These are phyloP conservation scores for Centrapalus pauciflorus DNA, from an alignment of 129 eudicot species.

Conservation along the genomic window DNA sequence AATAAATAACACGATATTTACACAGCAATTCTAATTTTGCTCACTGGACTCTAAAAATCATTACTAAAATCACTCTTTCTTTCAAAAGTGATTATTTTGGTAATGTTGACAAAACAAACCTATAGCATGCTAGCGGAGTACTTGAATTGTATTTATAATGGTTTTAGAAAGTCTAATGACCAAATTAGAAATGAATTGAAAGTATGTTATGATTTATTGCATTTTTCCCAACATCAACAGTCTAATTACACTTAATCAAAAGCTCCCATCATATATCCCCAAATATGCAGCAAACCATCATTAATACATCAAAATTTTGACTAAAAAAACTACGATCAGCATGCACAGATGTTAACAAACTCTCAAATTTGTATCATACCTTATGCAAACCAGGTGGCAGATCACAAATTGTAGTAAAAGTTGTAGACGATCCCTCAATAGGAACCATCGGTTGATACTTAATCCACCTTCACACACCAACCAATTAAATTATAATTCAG, in stretches of 20 bases:
- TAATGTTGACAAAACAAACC: too few species aligned
- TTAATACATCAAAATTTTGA: neutral
- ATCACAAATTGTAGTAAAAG: slow-evolving; percentile 38
- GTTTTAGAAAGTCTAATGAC: too few species aligned
- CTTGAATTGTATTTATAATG: too few species aligned
- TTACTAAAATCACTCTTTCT: too few species aligned
- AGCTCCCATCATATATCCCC: neutral
- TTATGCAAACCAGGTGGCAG: slow-evolving; percentile 50
- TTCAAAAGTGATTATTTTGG: too few species aligned
- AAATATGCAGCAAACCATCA: neutral
- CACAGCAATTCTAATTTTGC: too few species aligned
- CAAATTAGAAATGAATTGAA: too few species aligned
- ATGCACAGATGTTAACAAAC: slow-evolving; percentile 6
- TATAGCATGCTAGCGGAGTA: too few species aligned
- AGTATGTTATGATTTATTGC: too few species aligned
- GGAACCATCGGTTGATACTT: slow-evolving; percentile 37
- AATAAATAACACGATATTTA: too few species aligned
- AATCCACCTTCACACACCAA: slow-evolving; percentile 42
- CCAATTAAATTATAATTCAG: slow-evolving; percentile 5
- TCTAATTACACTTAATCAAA: neutral
- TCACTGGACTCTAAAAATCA: too few species aligned
- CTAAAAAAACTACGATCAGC: neutral
- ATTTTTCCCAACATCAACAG: too few species aligned
- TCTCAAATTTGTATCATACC: slow-evolving; percentile 25
- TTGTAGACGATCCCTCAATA: slow-evolving; percentile 38